A percentile compares a stretch with the other conserved stretches of the same genome.
These are phyloP conservation scores for Aspergillus spinulosporus DNA, from an alignment of 2,329 filamentous ascomycete species.

Conservation along the genomic window DNA sequence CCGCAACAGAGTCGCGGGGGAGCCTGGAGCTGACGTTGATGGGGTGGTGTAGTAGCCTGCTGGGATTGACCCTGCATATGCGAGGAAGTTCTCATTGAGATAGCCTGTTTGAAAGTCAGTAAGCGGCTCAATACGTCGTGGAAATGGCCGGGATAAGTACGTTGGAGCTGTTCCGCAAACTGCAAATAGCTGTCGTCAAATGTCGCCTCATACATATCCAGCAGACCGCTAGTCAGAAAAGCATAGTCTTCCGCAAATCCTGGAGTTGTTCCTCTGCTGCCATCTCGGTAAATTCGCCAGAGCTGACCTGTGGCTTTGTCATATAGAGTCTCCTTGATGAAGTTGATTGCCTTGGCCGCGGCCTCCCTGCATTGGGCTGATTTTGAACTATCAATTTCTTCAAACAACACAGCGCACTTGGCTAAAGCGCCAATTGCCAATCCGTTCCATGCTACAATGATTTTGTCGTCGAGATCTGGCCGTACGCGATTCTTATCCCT, in stretches of 20 bases:
- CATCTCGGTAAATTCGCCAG: constrained; percentile 72
- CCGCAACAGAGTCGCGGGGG: constrained; percentile 65
- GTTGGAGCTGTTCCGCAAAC: constrained; percentile 80
- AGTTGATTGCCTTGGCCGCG: constrained; percentile 68
- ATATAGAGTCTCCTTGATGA: constrained; percentile 74
- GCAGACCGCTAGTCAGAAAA: constrained; percentile 76
- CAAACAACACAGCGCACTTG: constrained; percentile 69
- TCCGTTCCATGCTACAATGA: constrained; percentile 84
- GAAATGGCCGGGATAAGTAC: constrained; percentile 46
- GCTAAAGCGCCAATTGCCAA: constrained; percentile 82
- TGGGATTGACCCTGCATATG: constrained; percentile 49
- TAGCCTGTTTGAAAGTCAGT: constrained; percentile 51
- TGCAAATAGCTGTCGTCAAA: constrained; percentile 72
- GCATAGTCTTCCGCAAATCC: constrained; percentile 95
- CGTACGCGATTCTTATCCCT: constrained; percentile 72
- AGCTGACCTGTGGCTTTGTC: constrained; percentile 62
- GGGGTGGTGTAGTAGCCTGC: constrained; percentile 46
- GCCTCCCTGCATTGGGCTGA: constrained; percentile 63
- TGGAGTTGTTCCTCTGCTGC: constrained; percentile 60
- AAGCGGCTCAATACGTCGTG: constrained; percentile 4
- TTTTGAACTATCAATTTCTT: constrained; percentile 57
- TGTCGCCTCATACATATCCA: constrained; percentile 82
- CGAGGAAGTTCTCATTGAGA: constrained; percentile 77
- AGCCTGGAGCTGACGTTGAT: constrained; percentile 58
- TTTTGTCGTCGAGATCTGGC: constrained; percentile 83